Conservation (phyloP, 352 stramenopile genomes). For the Globisporangium acanthophoron region DNA sequence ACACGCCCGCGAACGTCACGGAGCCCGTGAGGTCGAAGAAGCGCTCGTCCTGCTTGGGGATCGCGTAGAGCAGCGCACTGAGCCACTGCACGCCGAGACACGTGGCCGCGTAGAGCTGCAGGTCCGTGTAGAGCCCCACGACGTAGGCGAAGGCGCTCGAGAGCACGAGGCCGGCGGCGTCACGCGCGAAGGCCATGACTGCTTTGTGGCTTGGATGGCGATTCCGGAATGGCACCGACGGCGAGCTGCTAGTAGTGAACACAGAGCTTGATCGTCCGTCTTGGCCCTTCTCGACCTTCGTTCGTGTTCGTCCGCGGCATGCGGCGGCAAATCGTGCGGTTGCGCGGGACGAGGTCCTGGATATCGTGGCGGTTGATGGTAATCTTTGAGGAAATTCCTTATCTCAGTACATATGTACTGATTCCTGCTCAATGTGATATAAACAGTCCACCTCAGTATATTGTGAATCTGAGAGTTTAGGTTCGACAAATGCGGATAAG, state of each 20-base stretch:
- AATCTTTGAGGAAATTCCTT: neutral
- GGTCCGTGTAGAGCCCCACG: slow-evolving; percentile 26
- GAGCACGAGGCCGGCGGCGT: slow-evolving; percentile 32
- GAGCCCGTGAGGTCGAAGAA: slow-evolving; percentile 84
- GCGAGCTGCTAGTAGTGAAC: no score
- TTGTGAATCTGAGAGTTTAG: neutral
- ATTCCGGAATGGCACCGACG: no score
- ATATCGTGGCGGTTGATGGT: no score
- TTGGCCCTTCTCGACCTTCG: no score
- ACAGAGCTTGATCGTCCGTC: no score
- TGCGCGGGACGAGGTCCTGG: no score
- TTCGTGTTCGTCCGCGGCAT: no score
- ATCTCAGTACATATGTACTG: neutral
- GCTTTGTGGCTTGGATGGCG: no score
- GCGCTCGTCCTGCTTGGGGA: slow-evolving; percentile 66
- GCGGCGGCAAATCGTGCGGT: no score
- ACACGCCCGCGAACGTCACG: slow-evolving; percentile 61
- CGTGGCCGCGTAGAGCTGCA: slow-evolving; percentile 46
- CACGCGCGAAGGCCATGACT: slow-evolving; percentile 35
- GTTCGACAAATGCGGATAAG: neutral
- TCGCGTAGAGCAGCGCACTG: slow-evolving; percentile 53
- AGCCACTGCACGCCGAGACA: slow-evolving; percentile 62
- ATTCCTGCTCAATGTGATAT: neutral
- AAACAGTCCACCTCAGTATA: neutral
- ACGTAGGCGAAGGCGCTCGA: slow-evolving; percentile 26